Percentiles rank a stretch among this genome's conserved stretches.
Conservation (phyloP, 257 asterid species). For the Solanum stenotomum region DNA sequence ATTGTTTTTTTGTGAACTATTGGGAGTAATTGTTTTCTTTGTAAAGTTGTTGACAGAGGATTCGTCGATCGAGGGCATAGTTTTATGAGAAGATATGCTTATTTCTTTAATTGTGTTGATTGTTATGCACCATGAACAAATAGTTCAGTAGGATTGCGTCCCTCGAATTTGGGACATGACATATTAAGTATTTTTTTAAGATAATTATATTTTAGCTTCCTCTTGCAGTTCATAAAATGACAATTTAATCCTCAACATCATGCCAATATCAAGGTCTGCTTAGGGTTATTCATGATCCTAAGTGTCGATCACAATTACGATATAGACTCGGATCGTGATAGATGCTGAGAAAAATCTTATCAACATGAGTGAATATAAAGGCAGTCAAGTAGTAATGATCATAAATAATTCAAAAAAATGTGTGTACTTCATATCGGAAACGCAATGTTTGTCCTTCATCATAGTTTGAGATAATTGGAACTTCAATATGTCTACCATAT, state of each 20-base stretch:
- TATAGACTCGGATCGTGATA: background rate
- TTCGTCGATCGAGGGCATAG: too few relatives aligned
- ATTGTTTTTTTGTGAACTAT: too few relatives aligned
- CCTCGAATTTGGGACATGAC: background rate
- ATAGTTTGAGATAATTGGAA: background rate
- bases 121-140: background rate
- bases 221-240: background rate
- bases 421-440: background rate
- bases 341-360: background rate
- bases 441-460: fast-evolving
- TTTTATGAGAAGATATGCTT: background rate
- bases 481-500: background rate
- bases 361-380: background rate
- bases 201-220: background rate
- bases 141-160: background rate
- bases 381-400: background rate
- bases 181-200: background rate
- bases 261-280: background rate
- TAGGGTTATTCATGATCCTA: background rate
- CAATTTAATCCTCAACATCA: background rate
- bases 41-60: background rate
- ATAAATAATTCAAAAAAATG: background rate
- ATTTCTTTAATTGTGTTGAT: too few relatives aligned
- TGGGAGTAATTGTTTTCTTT: background rate
- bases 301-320: background rate